Evolutionary conservation across 148 eudicot species (phyloP).

Genomic region (Arbutus unedo): DNA sequence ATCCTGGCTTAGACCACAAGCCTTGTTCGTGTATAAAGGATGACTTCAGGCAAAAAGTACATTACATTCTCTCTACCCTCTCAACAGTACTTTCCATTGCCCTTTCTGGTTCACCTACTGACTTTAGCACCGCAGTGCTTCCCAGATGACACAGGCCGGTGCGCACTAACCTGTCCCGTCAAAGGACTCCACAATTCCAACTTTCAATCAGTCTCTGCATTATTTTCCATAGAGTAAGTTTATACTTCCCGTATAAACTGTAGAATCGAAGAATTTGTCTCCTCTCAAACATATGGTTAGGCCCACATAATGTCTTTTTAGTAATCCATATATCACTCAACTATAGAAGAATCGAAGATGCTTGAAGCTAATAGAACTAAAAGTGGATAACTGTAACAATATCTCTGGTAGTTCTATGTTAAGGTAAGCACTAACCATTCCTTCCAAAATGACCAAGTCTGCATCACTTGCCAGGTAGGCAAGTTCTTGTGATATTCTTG

Average conservation of each 20-base stretch:
- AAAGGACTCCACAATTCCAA: no score
- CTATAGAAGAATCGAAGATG: background rate
- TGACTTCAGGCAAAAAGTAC: no score
- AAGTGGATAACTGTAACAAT: background rate
- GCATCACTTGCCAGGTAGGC: conserved; percentile 89
- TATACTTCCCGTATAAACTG: background rate
- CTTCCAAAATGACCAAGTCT: conserved; percentile 89
- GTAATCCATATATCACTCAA: background rate
- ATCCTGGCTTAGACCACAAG: no score
- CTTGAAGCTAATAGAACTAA: background rate
- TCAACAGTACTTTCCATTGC: no score
- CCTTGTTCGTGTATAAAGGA: no score
- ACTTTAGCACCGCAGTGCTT: no score
- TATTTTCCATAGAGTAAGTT: background rate
- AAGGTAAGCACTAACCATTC: conserved; percentile 68
- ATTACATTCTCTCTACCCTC: no score
- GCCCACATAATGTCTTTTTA: background rate
- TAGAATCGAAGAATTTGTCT: background rate
- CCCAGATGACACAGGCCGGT: no score
- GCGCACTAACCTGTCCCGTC: no score
- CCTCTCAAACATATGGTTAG: background rate
- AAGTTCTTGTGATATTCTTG: conserved; percentile 83
- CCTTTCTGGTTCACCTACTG: no score
- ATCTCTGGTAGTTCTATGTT: background rate
- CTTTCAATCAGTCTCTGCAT: background rate